Evolutionary conservation across 768 basidiomycete genomes (phyloP).

Genomic region (Suillus subluteus): DNA sequence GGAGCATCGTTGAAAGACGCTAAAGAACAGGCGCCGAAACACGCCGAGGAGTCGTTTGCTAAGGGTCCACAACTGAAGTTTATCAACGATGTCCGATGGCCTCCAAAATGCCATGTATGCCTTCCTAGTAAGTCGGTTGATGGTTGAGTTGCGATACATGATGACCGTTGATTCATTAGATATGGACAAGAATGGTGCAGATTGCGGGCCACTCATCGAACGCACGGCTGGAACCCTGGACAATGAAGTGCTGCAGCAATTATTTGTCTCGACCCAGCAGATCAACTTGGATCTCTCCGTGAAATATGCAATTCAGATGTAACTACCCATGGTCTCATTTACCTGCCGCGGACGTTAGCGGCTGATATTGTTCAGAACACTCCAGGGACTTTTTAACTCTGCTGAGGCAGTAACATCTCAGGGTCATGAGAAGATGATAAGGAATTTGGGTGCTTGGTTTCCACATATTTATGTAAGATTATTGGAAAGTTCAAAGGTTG

Average conservation of each 20-base stretch:
- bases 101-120: slow-evolving; percentile 8
- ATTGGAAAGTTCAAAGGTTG: not conserved
- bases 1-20: slow-evolving; percentile 18
- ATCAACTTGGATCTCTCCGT: slow-evolving; percentile 25
- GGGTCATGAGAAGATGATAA: not conserved
- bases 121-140: not conserved
- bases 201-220: slow-evolving; percentile 19
- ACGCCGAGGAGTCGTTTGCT: slow-evolving; percentile 16
- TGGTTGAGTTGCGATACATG: not conserved
- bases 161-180: slow-evolving; percentile 14
- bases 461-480: not conserved
- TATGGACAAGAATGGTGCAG: slow-evolving; percentile 20
- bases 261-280: slow-evolving; percentile 30
- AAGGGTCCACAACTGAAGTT: not conserved
- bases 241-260: slow-evolving; percentile 17
- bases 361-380: not conserved
- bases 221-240: slow-evolving; percentile 25
- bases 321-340: not conserved
- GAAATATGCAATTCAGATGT: slow-evolving; percentile 8
- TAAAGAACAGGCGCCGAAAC: slow-evolving; percentile 16
- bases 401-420: no score
- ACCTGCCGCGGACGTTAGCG: no score
- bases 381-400: no score
- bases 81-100: not conserved
- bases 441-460: not conserved